Evolutionary conservation across 1,284 basidiomycete species (phyloP).

Genomic region (Sphagnurus paluster): DNA sequence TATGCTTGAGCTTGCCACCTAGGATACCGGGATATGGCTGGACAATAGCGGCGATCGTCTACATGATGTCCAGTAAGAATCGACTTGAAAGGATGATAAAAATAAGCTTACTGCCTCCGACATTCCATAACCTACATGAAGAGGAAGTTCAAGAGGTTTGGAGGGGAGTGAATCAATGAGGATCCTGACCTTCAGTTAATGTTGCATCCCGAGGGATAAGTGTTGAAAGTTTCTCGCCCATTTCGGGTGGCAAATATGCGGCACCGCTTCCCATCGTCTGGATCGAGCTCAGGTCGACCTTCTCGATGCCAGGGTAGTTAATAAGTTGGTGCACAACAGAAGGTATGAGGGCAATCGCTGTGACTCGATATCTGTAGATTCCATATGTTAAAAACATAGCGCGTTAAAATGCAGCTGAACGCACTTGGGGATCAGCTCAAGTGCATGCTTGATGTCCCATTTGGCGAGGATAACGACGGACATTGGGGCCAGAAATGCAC

Average conservation of each 20-base stretch:
- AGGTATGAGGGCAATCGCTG: slow-evolving; percentile 54
- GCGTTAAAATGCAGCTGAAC: slow-evolving; percentile 2
- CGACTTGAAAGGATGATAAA: not conserved
- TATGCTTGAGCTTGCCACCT: slow-evolving; percentile 39
- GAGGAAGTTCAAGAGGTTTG: not conserved
- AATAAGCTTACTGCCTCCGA: slow-evolving; percentile 61
- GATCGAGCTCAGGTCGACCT: slow-evolving; percentile 57
- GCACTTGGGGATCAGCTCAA: slow-evolving; percentile 40
- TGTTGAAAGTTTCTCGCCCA: slow-evolving; percentile 43
- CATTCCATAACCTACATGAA: slow-evolving; percentile 70
- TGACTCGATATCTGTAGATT: slow-evolving; percentile 50
- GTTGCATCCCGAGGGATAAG: slow-evolving; percentile 34
- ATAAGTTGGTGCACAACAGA: slow-evolving; percentile 68
- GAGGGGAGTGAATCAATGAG: slow-evolving; percentile 4
- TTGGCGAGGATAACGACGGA: slow-evolving; percentile 57
- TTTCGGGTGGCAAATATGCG: slow-evolving; percentile 62
- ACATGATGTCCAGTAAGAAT: not conserved
- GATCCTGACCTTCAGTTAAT: slow-evolving; percentile 48
- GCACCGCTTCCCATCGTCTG: slow-evolving; percentile 51
- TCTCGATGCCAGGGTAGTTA: slow-evolving; percentile 47
- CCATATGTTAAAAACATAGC: not conserved
- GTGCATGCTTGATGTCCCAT: slow-evolving; percentile 56
- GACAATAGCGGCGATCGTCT: slow-evolving; percentile 59
- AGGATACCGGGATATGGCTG: slow-evolving; percentile 49
- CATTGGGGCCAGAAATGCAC: slow-evolving; percentile 39